Conservation (phyloP, 441 rosid species). For the Corymbia calophylla region DNA sequence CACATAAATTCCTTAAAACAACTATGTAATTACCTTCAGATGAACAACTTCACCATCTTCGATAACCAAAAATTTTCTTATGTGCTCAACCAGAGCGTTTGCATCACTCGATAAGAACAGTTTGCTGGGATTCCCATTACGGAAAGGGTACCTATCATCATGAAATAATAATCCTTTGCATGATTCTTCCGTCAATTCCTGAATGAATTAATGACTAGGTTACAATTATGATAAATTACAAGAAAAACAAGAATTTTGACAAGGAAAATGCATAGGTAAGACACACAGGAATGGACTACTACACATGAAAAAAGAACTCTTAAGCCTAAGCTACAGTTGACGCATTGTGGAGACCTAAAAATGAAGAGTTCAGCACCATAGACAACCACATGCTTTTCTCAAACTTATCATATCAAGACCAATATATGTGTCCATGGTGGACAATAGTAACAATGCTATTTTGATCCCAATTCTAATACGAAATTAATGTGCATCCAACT, state of each 20-base stretch:
- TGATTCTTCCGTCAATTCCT: slow-evolving; percentile 55
- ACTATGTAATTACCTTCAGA: slow-evolving; percentile 54
- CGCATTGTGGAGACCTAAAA: not conserved
- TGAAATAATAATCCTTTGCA: slow-evolving; percentile 41
- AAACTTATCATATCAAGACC: not conserved
- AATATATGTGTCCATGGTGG: not conserved
- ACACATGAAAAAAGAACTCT: not conserved
- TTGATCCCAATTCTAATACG: not conserved
- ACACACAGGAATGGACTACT: not conserved
- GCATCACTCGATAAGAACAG: slow-evolving; percentile 91
- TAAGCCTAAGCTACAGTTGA: not conserved
- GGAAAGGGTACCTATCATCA: slow-evolving; percentile 58
- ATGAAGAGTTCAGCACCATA: not conserved
- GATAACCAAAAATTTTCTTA: slow-evolving; percentile 81
- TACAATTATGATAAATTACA: not conserved
- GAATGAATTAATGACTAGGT: not conserved
- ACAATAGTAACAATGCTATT: not conserved
- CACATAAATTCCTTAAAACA: not conserved
- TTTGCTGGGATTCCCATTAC: slow-evolving; percentile 69
- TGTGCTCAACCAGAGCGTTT: slow-evolving; percentile 88
- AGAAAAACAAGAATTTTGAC: not conserved
- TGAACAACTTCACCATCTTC: slow-evolving; percentile 96
- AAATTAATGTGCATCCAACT: not conserved
- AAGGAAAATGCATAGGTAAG: not conserved
- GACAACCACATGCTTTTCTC: not conserved